Evolutionary conservation across 1,139 yeast genomes (phyloP), one percentile per base, ranked within the genome.

Genomic region (Kazachstania sp.): DNA sequence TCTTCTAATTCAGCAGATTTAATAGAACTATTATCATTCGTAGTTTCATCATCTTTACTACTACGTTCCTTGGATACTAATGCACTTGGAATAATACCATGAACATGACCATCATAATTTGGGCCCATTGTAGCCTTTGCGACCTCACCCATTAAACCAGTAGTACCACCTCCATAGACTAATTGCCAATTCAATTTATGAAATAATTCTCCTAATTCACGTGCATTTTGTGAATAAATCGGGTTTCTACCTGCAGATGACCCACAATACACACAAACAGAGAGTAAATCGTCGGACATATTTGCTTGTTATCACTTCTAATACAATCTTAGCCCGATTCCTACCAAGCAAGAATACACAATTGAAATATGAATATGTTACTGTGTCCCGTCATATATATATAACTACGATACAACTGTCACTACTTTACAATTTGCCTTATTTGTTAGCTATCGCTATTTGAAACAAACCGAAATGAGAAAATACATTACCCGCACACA

Each of bases 141-240:
- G 46, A 86, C 79, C 2, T 80, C 72, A 2, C 96, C 96, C 95
- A 86, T 88, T 47, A 86, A 66, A 4, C 95, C 92, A 7, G 71
- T 82, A 29, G 92, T 81, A 18, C 96, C 96, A 39, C 96, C 97
- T 31, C 96, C 96, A 59, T 87, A 87, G 8, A 87, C 95, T 44
- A 87, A 70, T 3, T 88, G 88, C 81, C 87, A 84, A 49, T 75
- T 72, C 49, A 72, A 71, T 29, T 67, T 60, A 18, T 87, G 85
- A 52, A 87, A 65, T 28, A 73, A 60, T 45, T 70, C 56, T 19
- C 95, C 95, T 40, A 87, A 70, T 31, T 71, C 64, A 18, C 69
- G 59, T 2, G 95, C 94, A 32, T 71, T 71, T 4, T 70, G 71
- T 15, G 81, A 71, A 59, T 67, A 85, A 4, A 61, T 58, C 3